A percentile compares a stretch with the other conserved stretches of the same genome.
phyloP scores from a whole-genome alignment of 2,329 filamentous ascomycete genomes.

The Cladosporium phlei region DNA sequence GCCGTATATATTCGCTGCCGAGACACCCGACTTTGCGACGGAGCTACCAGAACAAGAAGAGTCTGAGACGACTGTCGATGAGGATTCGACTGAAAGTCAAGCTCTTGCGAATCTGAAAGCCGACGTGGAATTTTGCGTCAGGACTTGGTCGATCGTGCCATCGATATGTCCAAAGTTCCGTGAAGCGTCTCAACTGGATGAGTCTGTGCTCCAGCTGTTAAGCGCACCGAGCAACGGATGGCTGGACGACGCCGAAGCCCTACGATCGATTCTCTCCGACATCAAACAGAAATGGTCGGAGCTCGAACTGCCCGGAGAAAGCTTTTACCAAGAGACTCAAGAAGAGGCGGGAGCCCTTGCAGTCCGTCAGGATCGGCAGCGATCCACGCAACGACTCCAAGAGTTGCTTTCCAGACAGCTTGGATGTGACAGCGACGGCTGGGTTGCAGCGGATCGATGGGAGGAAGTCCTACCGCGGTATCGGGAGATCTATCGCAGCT shows the following conservation, averaged over 20 bases:
- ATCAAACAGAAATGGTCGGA: background rate
- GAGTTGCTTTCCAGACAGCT: background rate
- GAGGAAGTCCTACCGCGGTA: no score
- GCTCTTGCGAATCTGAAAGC: no score
- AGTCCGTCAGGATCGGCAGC: background rate
- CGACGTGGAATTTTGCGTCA: no score
- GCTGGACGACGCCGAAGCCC: background rate
- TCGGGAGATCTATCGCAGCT: no score
- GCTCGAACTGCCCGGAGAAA: background rate
- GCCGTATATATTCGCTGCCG: slow-evolving; percentile 16
- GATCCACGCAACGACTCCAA: background rate
- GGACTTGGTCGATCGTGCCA: no score
- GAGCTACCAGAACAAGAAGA: no score
- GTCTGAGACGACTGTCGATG: no score
- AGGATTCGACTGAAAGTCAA: no score
- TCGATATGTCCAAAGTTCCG: no score
- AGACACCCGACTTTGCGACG: slow-evolving; percentile 19
- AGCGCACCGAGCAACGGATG: no score
- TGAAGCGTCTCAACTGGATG: no score
- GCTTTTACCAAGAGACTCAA: background rate
- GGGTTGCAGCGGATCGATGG: slow-evolving; percentile 4
- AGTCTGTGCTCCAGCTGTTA: no score
- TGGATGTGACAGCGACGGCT: slow-evolving; percentile 3
- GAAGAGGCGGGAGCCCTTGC: background rate
- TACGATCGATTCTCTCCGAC: background rate